These are phyloP conservation scores for Globisporangium takayamanum DNA, from an alignment of 352 stramenopile species.

Conservation along the genomic window DNA sequence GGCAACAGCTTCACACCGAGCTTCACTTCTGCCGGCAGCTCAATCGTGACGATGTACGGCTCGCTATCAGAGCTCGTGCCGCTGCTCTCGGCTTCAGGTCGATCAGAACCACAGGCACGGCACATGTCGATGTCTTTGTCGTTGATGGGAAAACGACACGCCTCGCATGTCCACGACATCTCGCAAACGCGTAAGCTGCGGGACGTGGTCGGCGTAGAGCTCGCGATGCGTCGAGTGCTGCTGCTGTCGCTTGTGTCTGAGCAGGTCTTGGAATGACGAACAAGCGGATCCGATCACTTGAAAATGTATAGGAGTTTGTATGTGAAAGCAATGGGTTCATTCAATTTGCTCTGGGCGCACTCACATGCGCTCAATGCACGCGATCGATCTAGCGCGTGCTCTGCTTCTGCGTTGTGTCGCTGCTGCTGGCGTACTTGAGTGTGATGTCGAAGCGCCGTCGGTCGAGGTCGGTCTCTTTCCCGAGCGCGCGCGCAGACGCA, in stretches of 20 bases:
- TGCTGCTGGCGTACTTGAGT: constrained; percentile 4
- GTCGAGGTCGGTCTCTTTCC: constrained; percentile 9
- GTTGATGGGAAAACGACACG: constrained; percentile 54
- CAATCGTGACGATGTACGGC: too few relatives aligned
- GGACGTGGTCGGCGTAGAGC: too few relatives aligned
- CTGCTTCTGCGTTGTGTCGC: constrained; percentile 4
- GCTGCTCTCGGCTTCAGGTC: constrained; percentile 5
- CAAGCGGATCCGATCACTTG: too few relatives aligned
- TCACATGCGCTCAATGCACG: not conserved
- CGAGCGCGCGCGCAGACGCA: constrained; percentile 7
- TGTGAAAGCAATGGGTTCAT: too few relatives aligned
- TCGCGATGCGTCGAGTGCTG: too few relatives aligned
- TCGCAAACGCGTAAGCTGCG: too few relatives aligned
- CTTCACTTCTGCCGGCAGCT: too few relatives aligned
- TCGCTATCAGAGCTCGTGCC: constrained; percentile 9
- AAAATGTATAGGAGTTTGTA: too few relatives aligned
- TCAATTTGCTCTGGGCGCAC: not conserved
- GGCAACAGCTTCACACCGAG: constrained; percentile 28
- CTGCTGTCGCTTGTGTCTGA: too few relatives aligned
- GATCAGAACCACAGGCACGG: constrained; percentile 52
- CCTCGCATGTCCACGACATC: constrained; percentile 59
- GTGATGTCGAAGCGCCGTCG: constrained; percentile 13
- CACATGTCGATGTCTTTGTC: constrained; percentile 48
- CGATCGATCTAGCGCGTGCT: not conserved
- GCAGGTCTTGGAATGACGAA: too few relatives aligned